phyloP scores from a whole-genome alignment of 1,284 basidiomycete species.

The Apiotrichum montevideense region DNA sequence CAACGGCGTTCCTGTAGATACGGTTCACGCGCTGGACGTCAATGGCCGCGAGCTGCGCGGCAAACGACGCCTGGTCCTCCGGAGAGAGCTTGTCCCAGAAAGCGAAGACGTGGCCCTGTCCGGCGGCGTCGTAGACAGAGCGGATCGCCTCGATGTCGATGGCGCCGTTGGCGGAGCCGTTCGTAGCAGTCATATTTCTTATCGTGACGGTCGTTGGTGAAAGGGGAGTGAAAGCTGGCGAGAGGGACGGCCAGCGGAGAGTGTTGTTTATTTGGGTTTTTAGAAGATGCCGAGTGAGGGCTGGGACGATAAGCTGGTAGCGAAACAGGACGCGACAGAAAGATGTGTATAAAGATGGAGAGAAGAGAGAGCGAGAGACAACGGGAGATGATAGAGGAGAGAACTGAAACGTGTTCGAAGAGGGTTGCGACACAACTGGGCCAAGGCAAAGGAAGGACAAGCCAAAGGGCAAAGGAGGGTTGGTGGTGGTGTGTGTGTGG shows the following conservation, averaged over 20 bases:
- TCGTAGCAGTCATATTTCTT: constrained; percentile 4
- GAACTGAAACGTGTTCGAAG: too few relatives aligned
- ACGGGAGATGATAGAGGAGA: neutral
- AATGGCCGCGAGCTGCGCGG: constrained; percentile 69
- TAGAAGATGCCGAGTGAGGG: neutral
- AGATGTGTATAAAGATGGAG: neutral
- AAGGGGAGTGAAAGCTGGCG: neutral
- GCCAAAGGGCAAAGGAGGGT: too few relatives aligned
- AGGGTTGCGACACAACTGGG: too few relatives aligned
- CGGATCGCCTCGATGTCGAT: constrained; percentile 25
- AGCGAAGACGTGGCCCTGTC: constrained; percentile 80
- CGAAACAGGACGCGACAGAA: too few relatives aligned
- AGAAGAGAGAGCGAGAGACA: neutral
- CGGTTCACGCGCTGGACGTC: constrained; percentile 88
- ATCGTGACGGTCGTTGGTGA: neutral
- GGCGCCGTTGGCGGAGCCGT: constrained; percentile 1
- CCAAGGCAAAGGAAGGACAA: too few relatives aligned
- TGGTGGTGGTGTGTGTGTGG: too few relatives aligned
- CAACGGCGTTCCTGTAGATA: constrained; percentile 72
- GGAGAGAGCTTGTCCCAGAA: constrained; percentile 74
- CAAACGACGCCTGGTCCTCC: constrained; percentile 60
- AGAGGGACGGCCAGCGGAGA: neutral
- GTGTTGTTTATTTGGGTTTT: neutral
- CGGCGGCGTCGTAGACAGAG: constrained; percentile 64
- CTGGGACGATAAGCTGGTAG: too few relatives aligned